These are phyloP conservation scores for Raffaelea albimanens DNA, from an alignment of 2,329 filamentous ascomycete species.

Conservation along the genomic window DNA sequence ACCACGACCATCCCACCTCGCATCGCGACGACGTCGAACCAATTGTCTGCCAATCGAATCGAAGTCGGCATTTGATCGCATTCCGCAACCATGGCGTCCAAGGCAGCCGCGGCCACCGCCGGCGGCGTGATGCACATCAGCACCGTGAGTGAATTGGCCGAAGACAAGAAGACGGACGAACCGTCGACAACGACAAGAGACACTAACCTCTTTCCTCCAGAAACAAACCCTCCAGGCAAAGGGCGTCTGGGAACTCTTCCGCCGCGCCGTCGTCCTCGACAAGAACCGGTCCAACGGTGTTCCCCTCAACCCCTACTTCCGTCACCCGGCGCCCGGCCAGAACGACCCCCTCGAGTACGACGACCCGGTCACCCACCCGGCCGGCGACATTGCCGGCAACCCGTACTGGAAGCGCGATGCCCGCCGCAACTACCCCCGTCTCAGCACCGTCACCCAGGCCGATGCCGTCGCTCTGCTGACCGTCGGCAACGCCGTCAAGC, in stretches of 20 bases:
- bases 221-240: conserved; percentile 93
- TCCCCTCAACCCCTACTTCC: conserved; percentile 86
- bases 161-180: conserved; percentile 18
- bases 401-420: conserved; percentile 93
- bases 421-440: conserved; percentile 71
- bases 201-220: conserved; percentile 33
- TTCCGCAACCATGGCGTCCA: conserved; percentile 43
- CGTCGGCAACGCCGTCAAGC: conserved; percentile 70
- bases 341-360: conserved; percentile 63
- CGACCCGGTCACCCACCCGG: conserved; percentile 76
- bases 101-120: conserved; percentile 47
- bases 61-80: too few species aligned
- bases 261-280: conserved; percentile 70
- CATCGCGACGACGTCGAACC: too few species aligned
- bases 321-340: conserved; percentile 71
- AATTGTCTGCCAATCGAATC: too few species aligned
- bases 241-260: conserved; percentile 80
- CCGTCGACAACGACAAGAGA: neutral
- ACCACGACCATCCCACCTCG: too few species aligned
- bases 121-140: conserved; percentile 45
- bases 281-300: conserved; percentile 83
- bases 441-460: conserved; percentile 71
- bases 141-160: too few species aligned
- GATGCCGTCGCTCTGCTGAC: conserved; percentile 79
- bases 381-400: conserved; percentile 81